Percentiles rank a stretch among this genome's conserved stretches.
Evolutionary conservation across 1,284 basidiomycete species (phyloP).

Genomic region (Leccinum huronense): DNA sequence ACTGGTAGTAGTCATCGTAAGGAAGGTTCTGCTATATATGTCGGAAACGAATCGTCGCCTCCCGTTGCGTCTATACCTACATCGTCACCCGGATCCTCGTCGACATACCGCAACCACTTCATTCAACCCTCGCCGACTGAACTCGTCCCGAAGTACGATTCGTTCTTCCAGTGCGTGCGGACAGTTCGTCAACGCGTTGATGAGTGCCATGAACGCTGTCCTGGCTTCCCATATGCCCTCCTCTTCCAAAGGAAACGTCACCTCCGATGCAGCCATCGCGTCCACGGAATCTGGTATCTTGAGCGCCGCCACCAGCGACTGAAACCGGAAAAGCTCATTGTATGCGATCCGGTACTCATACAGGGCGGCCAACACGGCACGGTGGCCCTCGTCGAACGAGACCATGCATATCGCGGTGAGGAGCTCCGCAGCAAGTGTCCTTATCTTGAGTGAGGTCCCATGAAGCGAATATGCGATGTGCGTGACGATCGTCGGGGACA

Average conservation of each 20-base stretch:
- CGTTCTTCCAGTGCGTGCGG: slow-evolving; percentile 79
- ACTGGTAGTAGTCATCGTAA: slow-evolving; percentile 53
- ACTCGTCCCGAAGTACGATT: slow-evolving; percentile 64
- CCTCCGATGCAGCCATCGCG: slow-evolving; percentile 35
- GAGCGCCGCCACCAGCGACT: slow-evolving; percentile 47
- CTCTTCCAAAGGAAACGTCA: slow-evolving; percentile 48
- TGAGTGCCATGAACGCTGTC: slow-evolving; percentile 70
- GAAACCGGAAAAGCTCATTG: slow-evolving; percentile 78
- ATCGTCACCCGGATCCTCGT: neutral
- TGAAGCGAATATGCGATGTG: no score
- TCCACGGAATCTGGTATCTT: slow-evolving; percentile 42
- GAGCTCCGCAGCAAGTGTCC: slow-evolving; percentile 72
- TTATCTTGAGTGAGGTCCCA: slow-evolving; percentile 60
- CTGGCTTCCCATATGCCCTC: slow-evolving; percentile 82
- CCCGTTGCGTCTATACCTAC: neutral
- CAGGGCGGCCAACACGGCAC: slow-evolving; percentile 71
- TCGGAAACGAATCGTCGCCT: slow-evolving; percentile 10
- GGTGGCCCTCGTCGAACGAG: slow-evolving; percentile 69
- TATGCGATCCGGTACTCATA: slow-evolving; percentile 76
- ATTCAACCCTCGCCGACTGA: slow-evolving; percentile 76
- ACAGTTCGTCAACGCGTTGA: slow-evolving; percentile 80
- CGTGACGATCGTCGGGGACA: no score
- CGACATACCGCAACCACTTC: slow-evolving; percentile 76
- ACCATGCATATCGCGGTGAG: slow-evolving; percentile 83
- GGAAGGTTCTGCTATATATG: slow-evolving; percentile 22